Conservation (phyloP, 148 eudicot species). For the Agrostemma githago region DNA sequence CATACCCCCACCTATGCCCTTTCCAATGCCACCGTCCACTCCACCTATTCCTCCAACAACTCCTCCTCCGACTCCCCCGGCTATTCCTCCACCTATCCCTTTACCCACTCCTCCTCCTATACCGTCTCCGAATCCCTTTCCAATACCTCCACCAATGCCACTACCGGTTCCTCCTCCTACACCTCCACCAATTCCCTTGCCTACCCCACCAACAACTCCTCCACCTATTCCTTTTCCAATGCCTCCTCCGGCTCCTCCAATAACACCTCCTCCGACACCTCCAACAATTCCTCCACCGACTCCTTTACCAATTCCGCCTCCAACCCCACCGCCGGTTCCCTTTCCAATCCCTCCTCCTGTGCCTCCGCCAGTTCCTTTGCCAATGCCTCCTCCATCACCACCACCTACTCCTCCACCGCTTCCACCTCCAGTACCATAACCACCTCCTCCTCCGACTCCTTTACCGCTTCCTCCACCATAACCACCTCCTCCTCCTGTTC, state of each 20-base stretch:
- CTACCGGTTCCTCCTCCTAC: conserved; percentile 15
- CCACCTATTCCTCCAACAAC: not conserved
- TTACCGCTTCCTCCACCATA: conserved; percentile 2
- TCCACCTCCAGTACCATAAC: not conserved
- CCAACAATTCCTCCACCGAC: not conserved
- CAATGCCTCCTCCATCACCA: not conserved
- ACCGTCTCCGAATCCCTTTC: conserved; percentile 13
- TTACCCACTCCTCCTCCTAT: conserved; percentile 15
- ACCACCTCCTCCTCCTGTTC: not conserved
- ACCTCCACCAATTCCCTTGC: conserved; percentile 3
- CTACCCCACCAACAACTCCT: not conserved
- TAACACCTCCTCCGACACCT: not conserved
- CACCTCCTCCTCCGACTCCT: conserved; percentile 4
- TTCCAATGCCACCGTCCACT: not conserved
- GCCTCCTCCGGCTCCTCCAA: conserved; percentile 10
- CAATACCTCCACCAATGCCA: conserved; percentile 7
- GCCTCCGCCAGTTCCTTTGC: not conserved
- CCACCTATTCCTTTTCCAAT: conserved; percentile 10
- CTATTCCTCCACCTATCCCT: conserved; percentile 11
- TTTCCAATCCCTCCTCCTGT: not conserved
- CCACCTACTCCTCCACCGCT: not conserved
- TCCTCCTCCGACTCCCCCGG: conserved; percentile 15
- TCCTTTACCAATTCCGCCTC: not conserved
- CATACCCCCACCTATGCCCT: not conserved
- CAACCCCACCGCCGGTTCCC: not conserved